These are phyloP conservation scores for Trypanosoma conorhini DNA, from an alignment of 208 protist genomes.

Conservation along the genomic window DNA sequence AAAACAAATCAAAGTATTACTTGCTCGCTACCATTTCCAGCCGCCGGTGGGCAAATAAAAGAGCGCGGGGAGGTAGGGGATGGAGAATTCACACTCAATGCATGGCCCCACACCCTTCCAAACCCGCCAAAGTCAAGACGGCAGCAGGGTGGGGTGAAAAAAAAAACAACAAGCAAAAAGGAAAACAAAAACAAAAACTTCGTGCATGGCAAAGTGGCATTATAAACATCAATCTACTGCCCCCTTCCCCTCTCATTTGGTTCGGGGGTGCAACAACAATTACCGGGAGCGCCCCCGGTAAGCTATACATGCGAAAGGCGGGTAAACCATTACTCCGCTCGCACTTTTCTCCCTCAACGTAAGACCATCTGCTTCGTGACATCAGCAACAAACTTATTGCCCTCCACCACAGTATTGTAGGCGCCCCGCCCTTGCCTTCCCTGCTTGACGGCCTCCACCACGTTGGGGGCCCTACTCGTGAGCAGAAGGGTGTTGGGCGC, in stretches of 20 bases:
- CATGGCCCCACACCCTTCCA: neutral
- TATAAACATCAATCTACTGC: neutral
- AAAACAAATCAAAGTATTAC: no score
- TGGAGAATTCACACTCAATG: neutral
- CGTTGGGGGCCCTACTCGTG: conserved; percentile 49
- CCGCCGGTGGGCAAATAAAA: neutral
- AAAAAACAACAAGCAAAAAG: neutral
- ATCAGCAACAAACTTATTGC: conserved; percentile 79
- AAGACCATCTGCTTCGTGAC: conserved; percentile 45
- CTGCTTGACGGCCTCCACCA: conserved; percentile 57
- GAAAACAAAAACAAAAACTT: neutral
- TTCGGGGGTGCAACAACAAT: no score
- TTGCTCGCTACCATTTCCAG: no score
- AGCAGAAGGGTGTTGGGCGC: conserved; percentile 60
- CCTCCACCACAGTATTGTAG: conserved; percentile 70
- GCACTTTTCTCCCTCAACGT: conserved; percentile 21
- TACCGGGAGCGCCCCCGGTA: no score
- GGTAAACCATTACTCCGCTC: neutral
- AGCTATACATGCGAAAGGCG: conserved; percentile 1
- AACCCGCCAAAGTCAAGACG: no score
- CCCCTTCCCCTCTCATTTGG: neutral
- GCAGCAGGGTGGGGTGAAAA: neutral
- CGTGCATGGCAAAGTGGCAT: neutral
- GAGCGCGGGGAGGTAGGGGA: neutral
- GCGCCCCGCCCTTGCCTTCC: conserved; percentile 1